These are phyloP conservation scores for Raphanus hybrid DNA, from an alignment of 441 rosid species.

Conservation along the genomic window DNA sequence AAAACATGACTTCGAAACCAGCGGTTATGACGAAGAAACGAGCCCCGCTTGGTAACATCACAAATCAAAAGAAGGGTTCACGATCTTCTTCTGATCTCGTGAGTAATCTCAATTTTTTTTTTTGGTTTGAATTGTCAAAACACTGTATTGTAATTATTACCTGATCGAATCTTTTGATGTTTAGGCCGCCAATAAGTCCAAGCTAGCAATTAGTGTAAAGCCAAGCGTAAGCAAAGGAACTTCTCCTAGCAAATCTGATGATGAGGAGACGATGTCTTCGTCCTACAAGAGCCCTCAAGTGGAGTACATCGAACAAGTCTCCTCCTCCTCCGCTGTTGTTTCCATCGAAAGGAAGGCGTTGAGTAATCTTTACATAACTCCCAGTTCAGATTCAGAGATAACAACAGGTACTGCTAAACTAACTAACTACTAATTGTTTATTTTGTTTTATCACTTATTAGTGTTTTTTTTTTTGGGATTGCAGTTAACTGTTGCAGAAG, in stretches of 20 bases:
- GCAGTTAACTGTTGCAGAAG: slow-evolving; percentile 68
- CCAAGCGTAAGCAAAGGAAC: not conserved
- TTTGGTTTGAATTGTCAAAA: no score
- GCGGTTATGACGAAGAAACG: slow-evolving; percentile 55
- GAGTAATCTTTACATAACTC: slow-evolving; percentile 74
- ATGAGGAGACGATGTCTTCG: slow-evolving; percentile 79
- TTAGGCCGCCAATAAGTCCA: slow-evolving; percentile 39
- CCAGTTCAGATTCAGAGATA: slow-evolving; percentile 38
- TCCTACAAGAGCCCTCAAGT: slow-evolving; percentile 84
- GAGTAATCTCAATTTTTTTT: slow-evolving; percentile 22
- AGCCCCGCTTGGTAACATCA: slow-evolving; percentile 76
- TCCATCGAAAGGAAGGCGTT: slow-evolving; percentile 70
- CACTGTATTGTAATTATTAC: no score
- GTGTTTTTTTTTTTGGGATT: slow-evolving; percentile 14
- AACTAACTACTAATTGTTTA: not conserved
- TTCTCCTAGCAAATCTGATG: slow-evolving; percentile 41
- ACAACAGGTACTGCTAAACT: not conserved
- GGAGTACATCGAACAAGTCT: slow-evolving; percentile 60
- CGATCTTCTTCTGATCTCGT: slow-evolving; percentile 58
- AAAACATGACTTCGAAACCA: slow-evolving; percentile 43
- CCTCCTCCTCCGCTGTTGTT: slow-evolving; percentile 43
- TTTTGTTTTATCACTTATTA: not conserved
- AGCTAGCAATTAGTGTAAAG: slow-evolving; percentile 38
- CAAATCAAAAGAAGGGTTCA: slow-evolving; percentile 62
- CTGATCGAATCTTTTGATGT: no score